Percentiles rank a stretch among this genome's conserved stretches.
These are phyloP conservation scores for Anastatica hierochuntica DNA, from an alignment of 345 rosid genomes.

Conservation along the genomic window DNA sequence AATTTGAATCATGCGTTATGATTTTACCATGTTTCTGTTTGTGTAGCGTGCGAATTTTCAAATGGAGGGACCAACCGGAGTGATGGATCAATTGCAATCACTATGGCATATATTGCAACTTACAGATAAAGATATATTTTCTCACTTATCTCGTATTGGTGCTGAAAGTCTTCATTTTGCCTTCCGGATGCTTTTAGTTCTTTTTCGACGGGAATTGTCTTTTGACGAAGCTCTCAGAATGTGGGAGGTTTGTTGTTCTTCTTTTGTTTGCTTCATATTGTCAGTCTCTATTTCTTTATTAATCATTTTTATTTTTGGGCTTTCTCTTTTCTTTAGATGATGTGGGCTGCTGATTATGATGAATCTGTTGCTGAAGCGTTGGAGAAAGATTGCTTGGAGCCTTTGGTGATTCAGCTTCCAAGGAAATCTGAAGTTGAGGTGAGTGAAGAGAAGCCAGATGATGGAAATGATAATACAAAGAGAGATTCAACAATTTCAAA, in stretches of 20 bases:
- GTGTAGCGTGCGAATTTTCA: slow-evolving; percentile 75
- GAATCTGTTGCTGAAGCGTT: slow-evolving; percentile 43
- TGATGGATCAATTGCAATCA: slow-evolving; percentile 77
- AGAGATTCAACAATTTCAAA: slow-evolving; percentile 15
- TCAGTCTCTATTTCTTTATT: background rate
- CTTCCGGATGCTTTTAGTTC: slow-evolving; percentile 82
- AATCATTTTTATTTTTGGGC: too few species aligned
- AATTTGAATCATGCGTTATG: background rate
- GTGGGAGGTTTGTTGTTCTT: slow-evolving; percentile 76
- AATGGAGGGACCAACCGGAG: slow-evolving; percentile 92
- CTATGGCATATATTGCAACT: slow-evolving; percentile 76
- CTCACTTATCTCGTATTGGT: slow-evolving; percentile 69
- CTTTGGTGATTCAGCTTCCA: slow-evolving; percentile 52
- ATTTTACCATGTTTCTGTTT: background rate
- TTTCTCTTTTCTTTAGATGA: slow-evolving; percentile 48
- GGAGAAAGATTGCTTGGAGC: slow-evolving; percentile 64
- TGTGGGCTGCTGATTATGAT: slow-evolving; percentile 97
- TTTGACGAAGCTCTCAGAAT: slow-evolving; percentile 71
- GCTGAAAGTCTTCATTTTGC: slow-evolving; percentile 99
- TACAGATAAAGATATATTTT: slow-evolving; percentile 70
- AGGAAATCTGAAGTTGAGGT: slow-evolving; percentile 35
- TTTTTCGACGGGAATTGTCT: slow-evolving; percentile 74
- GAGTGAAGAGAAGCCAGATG: slow-evolving; percentile 33
- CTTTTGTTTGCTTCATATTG: background rate
- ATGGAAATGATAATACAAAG: slow-evolving; percentile 20